phyloP scores from a whole-genome alignment of 2,329 filamentous ascomycete species.

The Trichoderma breve region DNA sequence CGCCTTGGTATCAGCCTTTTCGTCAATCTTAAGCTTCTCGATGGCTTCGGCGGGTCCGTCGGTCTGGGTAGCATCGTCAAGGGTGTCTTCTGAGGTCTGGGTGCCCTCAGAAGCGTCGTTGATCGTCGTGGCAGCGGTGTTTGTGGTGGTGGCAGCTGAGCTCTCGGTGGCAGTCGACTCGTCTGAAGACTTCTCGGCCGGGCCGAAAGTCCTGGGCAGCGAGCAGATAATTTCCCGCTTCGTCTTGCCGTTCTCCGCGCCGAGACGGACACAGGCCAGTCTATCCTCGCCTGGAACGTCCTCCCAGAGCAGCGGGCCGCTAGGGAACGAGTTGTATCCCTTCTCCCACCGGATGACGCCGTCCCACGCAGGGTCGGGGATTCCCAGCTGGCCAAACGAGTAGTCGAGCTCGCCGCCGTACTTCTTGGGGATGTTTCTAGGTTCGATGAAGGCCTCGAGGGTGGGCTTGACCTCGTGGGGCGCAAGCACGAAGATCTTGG shows the following conservation, averaged over 20 bases:
- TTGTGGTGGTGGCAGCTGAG: conserved; percentile 5
- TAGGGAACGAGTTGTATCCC: conserved; percentile 52
- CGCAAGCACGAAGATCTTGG: conserved; percentile 90
- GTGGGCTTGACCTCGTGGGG: conserved; percentile 71
- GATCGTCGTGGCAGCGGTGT: conserved; percentile 7
- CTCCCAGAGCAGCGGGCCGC: conserved; percentile 58
- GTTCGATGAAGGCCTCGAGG: conserved; percentile 77
- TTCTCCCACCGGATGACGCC: conserved; percentile 52
- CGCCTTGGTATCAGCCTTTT: conserved; percentile 23
- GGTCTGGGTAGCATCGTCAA: conserved; percentile 30
- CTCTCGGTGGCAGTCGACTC: conserved; percentile 18
- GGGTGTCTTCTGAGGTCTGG: conserved; percentile 24
- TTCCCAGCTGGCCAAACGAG: conserved; percentile 71
- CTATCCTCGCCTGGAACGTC: conserved; percentile 46
- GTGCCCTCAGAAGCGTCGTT: conserved; percentile 28
- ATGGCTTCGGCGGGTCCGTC: conserved; percentile 31
- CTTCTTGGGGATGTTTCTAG: conserved; percentile 78
- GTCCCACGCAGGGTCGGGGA: conserved; percentile 63
- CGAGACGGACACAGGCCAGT: conserved; percentile 54
- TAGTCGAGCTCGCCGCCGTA: conserved; percentile 89
- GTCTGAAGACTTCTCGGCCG: not conserved
- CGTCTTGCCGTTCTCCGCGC: conserved; percentile 45
- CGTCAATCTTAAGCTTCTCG: conserved; percentile 34
- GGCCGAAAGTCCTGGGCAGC: conserved; percentile 42
- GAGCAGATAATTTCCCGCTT: conserved; percentile 51